Evolutionary conservation across 257 asterid species (phyloP), one percentile per base, ranked within the genome.

Genomic region (Lycium ferocissimum): DNA sequence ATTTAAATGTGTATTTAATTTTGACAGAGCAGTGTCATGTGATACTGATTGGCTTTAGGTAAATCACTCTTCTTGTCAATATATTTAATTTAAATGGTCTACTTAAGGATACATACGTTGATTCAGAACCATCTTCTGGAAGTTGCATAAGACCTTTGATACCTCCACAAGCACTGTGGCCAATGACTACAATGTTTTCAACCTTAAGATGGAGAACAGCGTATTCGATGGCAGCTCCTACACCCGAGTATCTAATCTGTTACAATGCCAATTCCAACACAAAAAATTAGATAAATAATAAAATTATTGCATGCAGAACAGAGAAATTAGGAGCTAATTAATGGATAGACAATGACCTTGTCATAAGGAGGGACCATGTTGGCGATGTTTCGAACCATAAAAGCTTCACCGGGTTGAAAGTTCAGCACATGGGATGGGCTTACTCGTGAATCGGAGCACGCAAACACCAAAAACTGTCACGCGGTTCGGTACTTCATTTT

Each of bases 121-220:
- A 80, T 53, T 91, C 82, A 70, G 97, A 65, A 85, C 98, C 98
- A 53, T 94, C 93, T 10, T 78, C 88, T 11, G 95, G 88, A 87
- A 96, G 91, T 84, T 94, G 90, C 97, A 96, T 91, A 87, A 96
- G 98, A 20, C 94, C 97, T 88, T 96, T 87, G 69, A 96, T 96
- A 43, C 98, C 98, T 85, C 99, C 99, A 85, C 98, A 94, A 37
- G 92, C 89, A 51, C 99, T 96, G 91, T 96, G 99, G 9, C 99
- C 99, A 86, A 96, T 93, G 76, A 96, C 99, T 14, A 94, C 88
- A 73, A 96, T 94, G 76, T 91, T 90, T 87, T 88, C 85, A 58
- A 95, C 98, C 93, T 96, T 92, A 53, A 96, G 94, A 90, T 89
- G 91, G 78, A 94, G 89, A 45, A 94, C 98, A 84, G 91, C 99